phyloP scores from a whole-genome alignment of 805 yeast species.

The Sugiyamaella marilandica region DNA sequence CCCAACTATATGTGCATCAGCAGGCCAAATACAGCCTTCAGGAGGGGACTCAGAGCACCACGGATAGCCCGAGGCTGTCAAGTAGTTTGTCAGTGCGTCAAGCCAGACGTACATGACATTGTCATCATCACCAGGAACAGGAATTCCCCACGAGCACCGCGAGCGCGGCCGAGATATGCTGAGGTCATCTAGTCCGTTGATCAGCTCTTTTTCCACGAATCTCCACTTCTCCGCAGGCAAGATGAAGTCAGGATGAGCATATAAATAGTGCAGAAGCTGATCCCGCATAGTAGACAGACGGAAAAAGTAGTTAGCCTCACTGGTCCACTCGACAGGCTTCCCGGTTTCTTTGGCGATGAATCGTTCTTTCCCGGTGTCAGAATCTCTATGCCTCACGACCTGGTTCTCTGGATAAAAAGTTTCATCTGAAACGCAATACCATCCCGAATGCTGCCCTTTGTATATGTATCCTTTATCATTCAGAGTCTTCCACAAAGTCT shows the following conservation, averaged over 20 bases:
- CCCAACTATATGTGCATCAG: slow-evolving; percentile 74
- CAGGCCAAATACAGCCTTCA: slow-evolving; percentile 48
- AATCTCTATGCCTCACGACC: slow-evolving; percentile 34
- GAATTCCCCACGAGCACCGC: slow-evolving; percentile 83
- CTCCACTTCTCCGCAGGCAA: slow-evolving; percentile 54
- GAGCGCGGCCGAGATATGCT: slow-evolving; percentile 82
- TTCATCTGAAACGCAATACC: slow-evolving; percentile 95
- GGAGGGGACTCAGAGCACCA: slow-evolving; percentile 23
- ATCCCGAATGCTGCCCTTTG: slow-evolving; percentile 81
- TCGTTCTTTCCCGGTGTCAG: slow-evolving; percentile 25
- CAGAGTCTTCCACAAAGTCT: slow-evolving; percentile 63
- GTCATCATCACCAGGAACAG: slow-evolving; percentile 71
- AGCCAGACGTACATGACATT: slow-evolving; percentile 95
- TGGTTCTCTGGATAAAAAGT: slow-evolving; percentile 86
- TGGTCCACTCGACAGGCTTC: slow-evolving; percentile 66
- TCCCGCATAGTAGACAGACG: slow-evolving; percentile 58
- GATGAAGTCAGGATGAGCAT: slow-evolving; percentile 54
- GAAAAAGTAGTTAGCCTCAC: slow-evolving; percentile 86
- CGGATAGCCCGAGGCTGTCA: slow-evolving; percentile 68
- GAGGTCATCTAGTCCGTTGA: slow-evolving; percentile 52
- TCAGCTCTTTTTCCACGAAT: slow-evolving; percentile 55
- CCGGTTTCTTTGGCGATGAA: slow-evolving; percentile 57
- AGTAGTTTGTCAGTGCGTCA: slow-evolving; percentile 84
- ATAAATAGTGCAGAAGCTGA: slow-evolving; percentile 46
- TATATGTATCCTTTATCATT: slow-evolving; percentile 61